phyloP scores from a whole-genome alignment of 2,329 filamentous ascomycete species.

The Colletotrichum costaricense region DNA sequence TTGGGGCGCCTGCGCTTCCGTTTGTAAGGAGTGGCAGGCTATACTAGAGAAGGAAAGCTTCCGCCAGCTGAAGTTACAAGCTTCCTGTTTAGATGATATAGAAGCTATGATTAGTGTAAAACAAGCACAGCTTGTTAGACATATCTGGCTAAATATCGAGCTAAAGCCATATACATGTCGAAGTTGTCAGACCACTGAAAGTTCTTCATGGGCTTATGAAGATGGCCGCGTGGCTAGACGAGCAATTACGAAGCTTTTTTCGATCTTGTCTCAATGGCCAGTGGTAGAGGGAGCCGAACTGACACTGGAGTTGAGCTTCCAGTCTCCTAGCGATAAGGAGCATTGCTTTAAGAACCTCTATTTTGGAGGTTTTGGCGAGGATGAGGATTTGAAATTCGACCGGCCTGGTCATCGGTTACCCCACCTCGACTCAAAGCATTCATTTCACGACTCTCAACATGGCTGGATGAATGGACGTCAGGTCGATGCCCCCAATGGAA shows the following conservation, averaged over 20 bases:
- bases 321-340: conserved; percentile 48
- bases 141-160: conserved; percentile 45
- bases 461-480: conserved; percentile 45
- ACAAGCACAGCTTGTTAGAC: conserved; percentile 40
- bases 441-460: conserved; percentile 43
- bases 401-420: neutral
- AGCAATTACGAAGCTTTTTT: conserved; percentile 43
- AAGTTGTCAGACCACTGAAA: conserved; percentile 34
- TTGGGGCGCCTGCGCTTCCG: conserved; percentile 47
- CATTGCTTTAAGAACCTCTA: conserved; percentile 47
- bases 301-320: conserved; percentile 47
- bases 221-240: conserved; percentile 34
- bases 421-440: neutral
- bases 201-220: neutral
- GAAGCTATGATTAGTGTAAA: conserved; percentile 32
- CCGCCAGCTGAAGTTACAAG: conserved; percentile 40
- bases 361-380: conserved; percentile 37
- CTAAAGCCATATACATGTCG: conserved; percentile 41
- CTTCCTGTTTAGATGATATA: conserved; percentile 41
- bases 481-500: conserved; percentile 38
- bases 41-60: conserved; percentile 46
- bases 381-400: conserved; percentile 30
- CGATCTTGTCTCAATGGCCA: conserved; percentile 44
- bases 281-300: conserved; percentile 35
- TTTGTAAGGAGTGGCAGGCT: conserved; percentile 49